Evolutionary conservation across 768 basidiomycete species (phyloP).

Genomic region (Coprinopsis sp.): DNA sequence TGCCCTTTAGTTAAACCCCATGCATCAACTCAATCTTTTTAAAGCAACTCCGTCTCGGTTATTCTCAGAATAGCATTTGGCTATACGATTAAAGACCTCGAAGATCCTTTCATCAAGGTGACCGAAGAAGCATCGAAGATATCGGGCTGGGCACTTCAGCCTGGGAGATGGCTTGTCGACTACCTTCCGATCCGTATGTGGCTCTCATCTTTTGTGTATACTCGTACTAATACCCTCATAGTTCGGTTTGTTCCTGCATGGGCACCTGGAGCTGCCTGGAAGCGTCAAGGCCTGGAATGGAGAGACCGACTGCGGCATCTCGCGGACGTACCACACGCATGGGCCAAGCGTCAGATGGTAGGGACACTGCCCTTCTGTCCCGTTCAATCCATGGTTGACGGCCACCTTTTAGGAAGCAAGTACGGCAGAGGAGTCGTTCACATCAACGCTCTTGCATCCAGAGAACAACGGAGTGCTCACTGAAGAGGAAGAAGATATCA

Average conservation of each 20-base stretch:
- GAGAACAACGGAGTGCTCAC: constrained; percentile 17
- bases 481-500: constrained; percentile 36
- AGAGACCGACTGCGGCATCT: constrained; percentile 27
- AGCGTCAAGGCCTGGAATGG: constrained; percentile 42
- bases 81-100: constrained; percentile 26
- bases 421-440: constrained; percentile 37
- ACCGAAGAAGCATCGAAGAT: constrained; percentile 37
- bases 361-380: not conserved
- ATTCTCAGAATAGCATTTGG: constrained; percentile 43
- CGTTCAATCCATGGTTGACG: not conserved
- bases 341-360: constrained; percentile 45
- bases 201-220: not conserved
- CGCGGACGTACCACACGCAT: constrained; percentile 37
- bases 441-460: constrained; percentile 32
- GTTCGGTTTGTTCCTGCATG: constrained; percentile 34
- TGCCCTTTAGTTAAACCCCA: not conserved
- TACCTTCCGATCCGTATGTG: constrained; percentile 34
- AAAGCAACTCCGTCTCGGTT: constrained; percentile 33
- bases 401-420: constrained; percentile 22
- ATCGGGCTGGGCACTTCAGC: constrained; percentile 34
- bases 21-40: not conserved
- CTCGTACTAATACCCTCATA: not conserved
- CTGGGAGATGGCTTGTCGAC: constrained; percentile 43
- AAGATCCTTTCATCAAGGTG: constrained; percentile 36
- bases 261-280: constrained; percentile 46